phyloP scores from a whole-genome alignment of 139 green algal species.

The Nannochloris sp. region DNA sequence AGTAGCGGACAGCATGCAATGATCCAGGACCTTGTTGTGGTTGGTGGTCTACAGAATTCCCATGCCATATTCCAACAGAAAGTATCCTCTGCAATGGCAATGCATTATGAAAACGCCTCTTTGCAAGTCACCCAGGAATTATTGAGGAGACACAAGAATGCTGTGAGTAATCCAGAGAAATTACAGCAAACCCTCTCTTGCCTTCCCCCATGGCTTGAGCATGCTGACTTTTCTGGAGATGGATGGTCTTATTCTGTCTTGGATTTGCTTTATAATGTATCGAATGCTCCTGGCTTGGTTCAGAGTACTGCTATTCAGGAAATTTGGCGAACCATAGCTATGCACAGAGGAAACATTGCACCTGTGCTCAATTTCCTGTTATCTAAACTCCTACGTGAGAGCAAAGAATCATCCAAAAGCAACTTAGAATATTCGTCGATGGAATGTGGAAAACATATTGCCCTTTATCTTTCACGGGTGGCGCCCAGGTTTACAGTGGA shows the following conservation, averaged over 20 bases:
- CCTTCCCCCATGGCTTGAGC: slow-evolving; percentile 83
- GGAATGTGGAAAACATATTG: slow-evolving; percentile 64
- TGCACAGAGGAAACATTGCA: slow-evolving; percentile 67
- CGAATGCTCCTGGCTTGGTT: not conserved
- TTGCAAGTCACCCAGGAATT: slow-evolving; percentile 76
- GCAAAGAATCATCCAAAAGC: slow-evolving; percentile 25
- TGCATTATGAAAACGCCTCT: slow-evolving; percentile 68
- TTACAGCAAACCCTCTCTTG: slow-evolving; percentile 45
- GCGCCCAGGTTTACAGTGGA: slow-evolving; percentile 75
- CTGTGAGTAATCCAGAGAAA: slow-evolving; percentile 9
- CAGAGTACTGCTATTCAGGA: slow-evolving; percentile 41
- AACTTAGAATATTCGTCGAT: not conserved
- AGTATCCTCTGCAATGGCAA: slow-evolving; percentile 58
- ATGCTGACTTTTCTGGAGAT: slow-evolving; percentile 61
- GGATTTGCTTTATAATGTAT: slow-evolving; percentile 14
- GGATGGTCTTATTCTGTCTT: slow-evolving; percentile 46
- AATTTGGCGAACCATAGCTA: slow-evolving; percentile 75
- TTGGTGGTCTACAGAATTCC: slow-evolving; percentile 66
- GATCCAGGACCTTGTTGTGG: slow-evolving; percentile 31
- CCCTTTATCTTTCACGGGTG: slow-evolving; percentile 71
- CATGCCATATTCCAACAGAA: slow-evolving; percentile 80
- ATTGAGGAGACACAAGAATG: slow-evolving; percentile 41
- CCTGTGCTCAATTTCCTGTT: slow-evolving; percentile 81
- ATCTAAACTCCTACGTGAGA: slow-evolving; percentile 29
- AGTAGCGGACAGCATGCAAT: not conserved